A percentile compares a stretch with the other conserved stretches of the same genome.
Evolutionary conservation across 306 rosid genomes (phyloP).

Genomic region (Rosa persica): DNA sequence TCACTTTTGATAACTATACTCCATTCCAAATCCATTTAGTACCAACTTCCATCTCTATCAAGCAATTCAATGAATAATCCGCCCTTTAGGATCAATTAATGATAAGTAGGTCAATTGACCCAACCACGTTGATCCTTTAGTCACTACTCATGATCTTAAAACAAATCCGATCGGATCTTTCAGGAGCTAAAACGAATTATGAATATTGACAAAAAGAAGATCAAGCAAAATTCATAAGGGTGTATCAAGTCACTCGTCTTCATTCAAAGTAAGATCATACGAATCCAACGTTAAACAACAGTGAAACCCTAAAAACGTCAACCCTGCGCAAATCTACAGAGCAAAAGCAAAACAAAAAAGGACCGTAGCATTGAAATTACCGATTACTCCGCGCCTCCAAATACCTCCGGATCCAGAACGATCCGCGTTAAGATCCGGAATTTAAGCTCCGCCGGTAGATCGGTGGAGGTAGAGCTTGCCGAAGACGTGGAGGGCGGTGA

Average conservation of each 20-base stretch:
- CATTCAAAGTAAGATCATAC: constrained; percentile 26
- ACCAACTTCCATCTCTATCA: neutral
- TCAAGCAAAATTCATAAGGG: constrained; percentile 11
- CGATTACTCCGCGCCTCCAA: constrained; percentile 1
- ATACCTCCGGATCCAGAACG: neutral
- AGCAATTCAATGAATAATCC: neutral
- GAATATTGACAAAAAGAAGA: neutral
- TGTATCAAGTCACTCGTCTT: constrained; percentile 11
- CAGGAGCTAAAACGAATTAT: neutral
- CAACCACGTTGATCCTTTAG: neutral
- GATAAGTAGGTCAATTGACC: neutral
- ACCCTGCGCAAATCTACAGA: constrained; percentile 31
- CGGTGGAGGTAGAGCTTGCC: constrained; percentile 19
- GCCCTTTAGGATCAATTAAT: neutral
- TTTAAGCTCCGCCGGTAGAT: constrained; percentile 48
- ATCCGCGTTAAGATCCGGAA: neutral
- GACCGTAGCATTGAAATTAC: constrained; percentile 18
- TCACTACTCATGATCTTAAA: neutral
- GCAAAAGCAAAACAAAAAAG: constrained; percentile 6
- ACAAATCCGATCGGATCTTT: neutral
- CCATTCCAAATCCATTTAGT: too few species aligned
- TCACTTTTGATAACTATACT: neutral
- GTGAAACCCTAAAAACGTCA: constrained; percentile 1
- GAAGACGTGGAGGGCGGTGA: too few species aligned
- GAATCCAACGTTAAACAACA: constrained; percentile 13